Base-by-base conservation (phyloP, 768 basidiomycete genomes). In the Naganishia vishniacii region DNA sequence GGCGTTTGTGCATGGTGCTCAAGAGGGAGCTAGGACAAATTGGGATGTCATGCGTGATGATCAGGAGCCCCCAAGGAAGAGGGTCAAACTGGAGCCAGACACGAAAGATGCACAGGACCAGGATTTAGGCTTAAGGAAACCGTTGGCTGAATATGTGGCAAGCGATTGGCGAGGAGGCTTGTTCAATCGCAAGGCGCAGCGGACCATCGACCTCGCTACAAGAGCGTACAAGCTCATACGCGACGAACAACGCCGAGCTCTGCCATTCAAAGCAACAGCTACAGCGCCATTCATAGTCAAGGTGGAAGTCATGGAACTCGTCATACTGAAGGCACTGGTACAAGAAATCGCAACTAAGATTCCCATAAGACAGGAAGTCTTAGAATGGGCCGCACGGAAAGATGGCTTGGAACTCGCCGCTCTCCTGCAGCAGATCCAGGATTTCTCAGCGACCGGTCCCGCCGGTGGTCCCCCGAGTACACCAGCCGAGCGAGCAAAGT, bases 1-100 rank as follows among this genome's bases (percentile, higher is more conserved):
- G 16, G 42, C 41, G 5, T 77, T 77, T 59, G 65, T 77, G 2
- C 42, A 66, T 9, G 74, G 75, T 7, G 75, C 75, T 8, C 68
- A 72, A 60, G 65, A 42, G 47, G 46, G 67, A 5, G 66, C 48
- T 1, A 47, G 40, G 53, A 25, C 23, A 26, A 61, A 61, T 16
- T 56, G 53, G 53, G 16, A n/a, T 16, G 31, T 23, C 9, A 48
- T 56, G 53, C 53, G 60, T 32, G 25, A 29, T 12, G 56, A 46
- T 16, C 18, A 13, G 26, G 28, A 49, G 8, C 12, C 16, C 2
- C 8, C 26, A n/a, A 59, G 34, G 47, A 61, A 32, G 49, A 49
- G 23, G 56, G 48, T 41, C 62, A 51, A 53, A 12, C 7, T 51
- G n/a, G 49, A 63, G 48, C 3, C 18, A 26, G 40, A 9, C 23